Base-by-base conservation (phyloP, 129 eudicot species). In the Chrysanthemum makinoi region DNA sequence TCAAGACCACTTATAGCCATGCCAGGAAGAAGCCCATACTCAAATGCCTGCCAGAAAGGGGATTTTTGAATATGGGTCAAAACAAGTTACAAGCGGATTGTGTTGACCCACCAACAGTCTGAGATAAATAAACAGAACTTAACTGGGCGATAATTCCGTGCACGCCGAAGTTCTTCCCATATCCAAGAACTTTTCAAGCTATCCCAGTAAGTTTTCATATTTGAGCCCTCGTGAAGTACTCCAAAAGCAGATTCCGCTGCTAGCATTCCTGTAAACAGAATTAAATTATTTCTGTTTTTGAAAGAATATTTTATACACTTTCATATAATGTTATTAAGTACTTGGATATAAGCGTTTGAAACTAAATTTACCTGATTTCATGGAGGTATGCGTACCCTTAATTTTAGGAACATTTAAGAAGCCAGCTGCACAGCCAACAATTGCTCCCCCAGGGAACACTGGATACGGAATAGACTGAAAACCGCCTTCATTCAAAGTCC, bases 401-500 rank as follows among this genome's bases (percentile, higher is more conserved):
- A 94, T 94, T 76, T 94, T 94, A 28, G 97, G 99, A 55, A 94
- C 99, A 66, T 94, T 94, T 70, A 94, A 70, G 82, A 89, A 90
- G 76, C 99, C 99, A 81, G 97, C 99, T 56, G 99, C 85, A 74
- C 99, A 94, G 62, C 99, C 99, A 60, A 90, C 82, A 68, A 94
- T 83, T 81, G 99, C 98, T 69, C 99, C 99, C 83, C 97, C 99
- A 18, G 99, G 99, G 86, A 94, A 94, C 83, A 90, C 94, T 80
- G 97, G 99, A 83, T 90, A 94, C 62, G 99, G 99, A 79, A 94
- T 84, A 59, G 99, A 90, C 99, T 94, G 99, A 83, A 84, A 90
- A 68, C 99, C 99, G 75, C 99, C 99, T 90, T 94, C 99, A 71
- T 94, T 94, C 62, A 94, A 83, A 50, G 99, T 84, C 15, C 99